Evolutionary conservation across 2,329 filamentous ascomycete species (phyloP), one percentile per base, ranked within the genome.

Genomic region (Tympanopsis confertula): DNA sequence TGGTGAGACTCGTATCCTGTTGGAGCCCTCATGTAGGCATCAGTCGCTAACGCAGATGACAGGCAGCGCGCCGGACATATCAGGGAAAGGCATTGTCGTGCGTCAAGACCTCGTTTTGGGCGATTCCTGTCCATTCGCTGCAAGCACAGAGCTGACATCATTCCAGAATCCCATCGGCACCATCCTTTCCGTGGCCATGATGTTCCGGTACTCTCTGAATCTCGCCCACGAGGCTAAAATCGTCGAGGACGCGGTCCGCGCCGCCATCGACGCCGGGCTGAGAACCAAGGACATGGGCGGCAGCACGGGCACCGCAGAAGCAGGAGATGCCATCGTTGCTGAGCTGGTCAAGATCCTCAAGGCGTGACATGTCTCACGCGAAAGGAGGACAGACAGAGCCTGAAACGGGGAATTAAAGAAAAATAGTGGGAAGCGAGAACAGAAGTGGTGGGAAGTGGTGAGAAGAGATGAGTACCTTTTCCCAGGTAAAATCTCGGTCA

Each of bases 21-120:
- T 20, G 14, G 35, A 36, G 12, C 19, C 38, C 38, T 35, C 19
- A 18, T 20, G 32, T 36, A 26, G 38, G 35, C 38, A 35, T 7
- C 7, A 7, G 7, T 26, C 7, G 22, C 22, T 26, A n/a, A 26
- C n/a, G n/a, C 22, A 26, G 38, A 29, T 22, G 40, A 35, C 37
- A 84, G 83, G 86, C 24, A 91, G 85, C 35, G 89, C 89, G 15
- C 89, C 88, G 19, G 88, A 96, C 54, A 96, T 96, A 51, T 86
- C 85, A 2, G 88, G 89, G 47, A 74, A 93, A 64, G 22, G 22
- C 22, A n/a, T 26, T 7, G 22, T 26, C 22, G n/a, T n/a, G n/a
- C n/a, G n/a, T n/a, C n/a, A n/a, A 39, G 30, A 29, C 38, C 39
- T 35, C 35, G 39, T 40, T 40, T 40, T 33, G 39, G 39, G 39